Evolutionary conservation across 805 yeast genomes (phyloP).

Genomic region (Wickerhamomyces subpelliculosus): DNA sequence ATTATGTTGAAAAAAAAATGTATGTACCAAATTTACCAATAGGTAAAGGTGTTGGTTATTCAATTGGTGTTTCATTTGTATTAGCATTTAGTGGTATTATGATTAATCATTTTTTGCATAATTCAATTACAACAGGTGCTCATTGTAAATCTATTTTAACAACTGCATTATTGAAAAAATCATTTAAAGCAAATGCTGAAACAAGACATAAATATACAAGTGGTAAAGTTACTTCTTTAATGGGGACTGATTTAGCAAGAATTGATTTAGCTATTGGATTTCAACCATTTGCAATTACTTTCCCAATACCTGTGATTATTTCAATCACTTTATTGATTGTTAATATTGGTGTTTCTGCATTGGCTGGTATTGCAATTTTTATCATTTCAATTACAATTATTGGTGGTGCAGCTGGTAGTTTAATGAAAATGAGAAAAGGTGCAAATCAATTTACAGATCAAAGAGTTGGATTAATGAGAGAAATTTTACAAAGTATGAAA

Average conservation of each 20-base stretch:
- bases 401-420: conserved; percentile 34
- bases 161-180: conserved; percentile 57
- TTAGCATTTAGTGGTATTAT: conserved; percentile 32
- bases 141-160: conserved; percentile 59
- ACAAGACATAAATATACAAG: conserved; percentile 49
- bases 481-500: conserved; percentile 53
- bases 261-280: conserved; percentile 63
- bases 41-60: conserved; percentile 53
- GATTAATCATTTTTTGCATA: conserved; percentile 46
- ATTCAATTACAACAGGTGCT: conserved; percentile 55
- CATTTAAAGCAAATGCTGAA: conserved; percentile 47
- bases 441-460: conserved; percentile 58
- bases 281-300: conserved; percentile 46
- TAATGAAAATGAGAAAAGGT: conserved; percentile 44
- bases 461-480: conserved; percentile 56
- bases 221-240: conserved; percentile 61
- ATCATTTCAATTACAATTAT: conserved; percentile 40
- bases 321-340: conserved; percentile 54
- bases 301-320: conserved; percentile 58
- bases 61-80: conserved; percentile 44
- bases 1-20: conserved; percentile 41
- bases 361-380: conserved; percentile 58
- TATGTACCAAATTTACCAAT: conserved; percentile 29
- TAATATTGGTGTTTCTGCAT: conserved; percentile 62
- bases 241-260: conserved; percentile 73